Base-by-base conservation (phyloP, 2,329 filamentous ascomycete species). In the Thelonectria rubi region DNA sequence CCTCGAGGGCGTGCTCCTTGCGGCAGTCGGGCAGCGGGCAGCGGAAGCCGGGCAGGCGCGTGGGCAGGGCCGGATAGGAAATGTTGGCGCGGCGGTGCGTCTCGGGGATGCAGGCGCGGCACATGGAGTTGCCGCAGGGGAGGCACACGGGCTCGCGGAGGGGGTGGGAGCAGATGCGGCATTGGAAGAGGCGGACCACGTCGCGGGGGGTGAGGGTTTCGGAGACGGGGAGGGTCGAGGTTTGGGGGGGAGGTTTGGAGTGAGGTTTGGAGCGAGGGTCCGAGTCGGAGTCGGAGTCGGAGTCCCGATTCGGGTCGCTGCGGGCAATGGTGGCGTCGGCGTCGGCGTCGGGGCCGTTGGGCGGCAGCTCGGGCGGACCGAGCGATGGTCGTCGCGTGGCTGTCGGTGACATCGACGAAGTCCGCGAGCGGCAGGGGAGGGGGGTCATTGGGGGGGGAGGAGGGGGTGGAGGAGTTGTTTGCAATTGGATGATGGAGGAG, bases 51-150 rank as follows among this genome's bases (percentile, higher is more conserved):
- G 87, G 82, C 42, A 87, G 80, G 40, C 93, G 85, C 43, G 86
- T 87, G 7, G 88, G 85, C 1, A 84, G 83, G 15, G 87, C 87
- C 1, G 92, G 93, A 75, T 94, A 97, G 2, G 92, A 90, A 60
- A 97, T 91, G 63, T 92, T 87, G 49, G 81, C 80, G 46, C 93
- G 86, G 15, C 82, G 75, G 69, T 89, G 85, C 2, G 88, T 78
- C 48, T 85, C 77, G 1, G 93, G 93, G 2, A 97, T 78, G 76
- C 94, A 97, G 51, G 76, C 75, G 70, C 85, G 88, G 78, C 94
- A 97, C 11, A 97, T 77, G 11, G 89, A 89, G 72, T 90, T 87
- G 26, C 93, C 93, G 74, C 94, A 97, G 5, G 93, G 93, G 5
- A 97, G 80, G 0, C 91, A 91, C 58, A 93, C 83, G 5, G 93